Conservation (phyloP, 345 rosid genomes). For the Anastatica hierochuntica region DNA sequence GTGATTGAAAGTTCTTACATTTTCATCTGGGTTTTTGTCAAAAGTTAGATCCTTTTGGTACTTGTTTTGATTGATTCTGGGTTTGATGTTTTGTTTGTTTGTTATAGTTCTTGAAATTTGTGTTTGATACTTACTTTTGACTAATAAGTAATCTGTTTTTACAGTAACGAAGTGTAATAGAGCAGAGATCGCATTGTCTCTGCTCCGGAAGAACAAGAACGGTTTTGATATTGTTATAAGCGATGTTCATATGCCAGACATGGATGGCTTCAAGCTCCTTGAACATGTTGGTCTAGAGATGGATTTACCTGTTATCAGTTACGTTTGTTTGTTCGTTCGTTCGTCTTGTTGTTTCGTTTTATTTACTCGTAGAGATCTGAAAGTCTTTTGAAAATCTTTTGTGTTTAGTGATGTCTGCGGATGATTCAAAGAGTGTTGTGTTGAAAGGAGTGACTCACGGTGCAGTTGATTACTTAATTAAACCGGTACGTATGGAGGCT, state of each 20-base stretch:
- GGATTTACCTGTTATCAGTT: conserved; percentile 85
- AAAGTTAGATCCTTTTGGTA: background rate
- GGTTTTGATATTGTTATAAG: conserved; percentile 67
- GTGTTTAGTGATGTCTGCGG: conserved; percentile 80
- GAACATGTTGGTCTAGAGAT: conserved; percentile 59
- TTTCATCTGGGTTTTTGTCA: background rate
- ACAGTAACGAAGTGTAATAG: conserved; percentile 84
- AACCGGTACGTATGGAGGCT: conserved; percentile 63
- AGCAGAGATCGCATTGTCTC: conserved; percentile 65
- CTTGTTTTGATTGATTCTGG: background rate
- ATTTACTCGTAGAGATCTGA: background rate
- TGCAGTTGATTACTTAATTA: conserved; percentile 68
- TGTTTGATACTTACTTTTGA: background rate
- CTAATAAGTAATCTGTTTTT: conserved; percentile 8
- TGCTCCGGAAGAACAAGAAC: conserved; percentile 38
- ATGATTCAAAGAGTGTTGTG: conserved; percentile 56
- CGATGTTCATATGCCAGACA: conserved; percentile 87
- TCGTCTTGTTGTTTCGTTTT: too few species aligned
- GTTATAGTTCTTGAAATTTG: background rate
- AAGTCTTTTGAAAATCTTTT: background rate
- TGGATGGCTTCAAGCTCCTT: conserved; percentile 80
- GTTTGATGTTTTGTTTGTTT: background rate
- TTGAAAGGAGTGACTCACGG: conserved; percentile 80
- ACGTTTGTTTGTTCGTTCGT: too few species aligned
- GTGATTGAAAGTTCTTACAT: too few species aligned